phyloP scores from a whole-genome alignment of 257 asterid species.

The Solanum piurae region DNA sequence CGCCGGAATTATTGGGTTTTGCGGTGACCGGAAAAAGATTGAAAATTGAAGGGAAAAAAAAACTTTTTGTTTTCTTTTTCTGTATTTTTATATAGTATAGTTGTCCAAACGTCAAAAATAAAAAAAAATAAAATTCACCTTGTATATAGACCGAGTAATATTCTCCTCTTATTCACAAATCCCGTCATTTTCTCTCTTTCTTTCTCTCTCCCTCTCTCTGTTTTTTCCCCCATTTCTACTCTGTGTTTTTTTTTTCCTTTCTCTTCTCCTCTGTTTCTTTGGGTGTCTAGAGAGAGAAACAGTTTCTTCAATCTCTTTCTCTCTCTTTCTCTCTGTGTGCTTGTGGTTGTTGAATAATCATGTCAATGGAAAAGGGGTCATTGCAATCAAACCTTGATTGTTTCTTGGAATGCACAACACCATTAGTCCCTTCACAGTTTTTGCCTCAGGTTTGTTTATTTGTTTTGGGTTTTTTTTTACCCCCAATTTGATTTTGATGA shows the following conservation, averaged over 20 bases:
- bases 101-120: constrained; percentile 73
- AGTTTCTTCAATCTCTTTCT: constrained; percentile 22
- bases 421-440: constrained; percentile 30
- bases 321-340: constrained; percentile 6
- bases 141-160: constrained; percentile 17
- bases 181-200: constrained; percentile 62
- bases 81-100: constrained; percentile 7
- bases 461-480: background rate
- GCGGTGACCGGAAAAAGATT: constrained; percentile 22
- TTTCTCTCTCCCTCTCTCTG: constrained; percentile 10
- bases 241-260: background rate
- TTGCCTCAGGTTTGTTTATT: constrained; percentile 22
- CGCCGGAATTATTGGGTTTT: constrained; percentile 20
- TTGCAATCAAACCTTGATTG: constrained; percentile 31
- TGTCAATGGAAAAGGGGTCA: constrained; percentile 24
- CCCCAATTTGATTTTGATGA: background rate
- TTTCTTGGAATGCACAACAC: constrained; percentile 34
- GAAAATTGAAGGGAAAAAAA: background rate
- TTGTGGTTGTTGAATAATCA: constrained; percentile 3
- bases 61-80: constrained; percentile 13
- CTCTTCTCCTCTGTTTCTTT: constrained; percentile 5
- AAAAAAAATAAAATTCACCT: background rate
- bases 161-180: constrained; percentile 20
- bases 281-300: constrained; percentile 34
- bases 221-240: constrained; percentile 19